A percentile compares a stretch with the other conserved stretches of the same genome.
phyloP scores from a whole-genome alignment of 164 flowering plant species.

The Brasenia schreberi region DNA sequence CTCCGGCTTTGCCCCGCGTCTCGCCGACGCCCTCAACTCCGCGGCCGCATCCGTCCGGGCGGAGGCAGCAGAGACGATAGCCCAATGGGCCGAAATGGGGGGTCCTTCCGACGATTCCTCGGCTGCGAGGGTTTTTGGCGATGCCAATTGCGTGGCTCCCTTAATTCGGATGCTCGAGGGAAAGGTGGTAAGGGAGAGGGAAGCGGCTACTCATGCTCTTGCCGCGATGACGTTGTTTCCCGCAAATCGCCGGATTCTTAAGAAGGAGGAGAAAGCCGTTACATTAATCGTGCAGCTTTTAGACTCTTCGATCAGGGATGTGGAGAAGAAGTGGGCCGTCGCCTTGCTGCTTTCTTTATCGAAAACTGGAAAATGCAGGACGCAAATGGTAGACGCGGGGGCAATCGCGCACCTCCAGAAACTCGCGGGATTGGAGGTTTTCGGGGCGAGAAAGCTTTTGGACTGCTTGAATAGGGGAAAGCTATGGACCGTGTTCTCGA shows the following conservation, averaged over 20 bases:
- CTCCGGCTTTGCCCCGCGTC: conserved; percentile 39
- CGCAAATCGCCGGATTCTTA: conserved; percentile 47
- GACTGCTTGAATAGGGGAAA: conserved; percentile 55
- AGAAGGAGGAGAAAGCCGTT: conserved; percentile 61
- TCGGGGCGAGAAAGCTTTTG: conserved; percentile 69
- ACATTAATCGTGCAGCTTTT: conserved; percentile 46
- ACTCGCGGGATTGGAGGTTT: conserved; percentile 59
- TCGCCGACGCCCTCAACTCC: conserved; percentile 30
- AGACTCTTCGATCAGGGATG: conserved; percentile 40
- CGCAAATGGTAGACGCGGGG: conserved; percentile 64
- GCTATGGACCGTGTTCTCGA: conserved; percentile 69
- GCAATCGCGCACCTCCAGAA: conserved; percentile 53
- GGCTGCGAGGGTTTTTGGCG: conserved; percentile 60
- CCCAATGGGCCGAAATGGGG: conserved; percentile 32
- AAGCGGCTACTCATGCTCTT: conserved; percentile 55
- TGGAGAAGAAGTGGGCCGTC: conserved; percentile 60
- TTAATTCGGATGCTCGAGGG: conserved; percentile 68
- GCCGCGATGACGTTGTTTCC: conserved; percentile 31
- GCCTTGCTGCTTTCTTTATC: conserved; percentile 33
- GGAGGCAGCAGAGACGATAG: conserved; percentile 48
- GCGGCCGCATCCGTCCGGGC: conserved; percentile 44
- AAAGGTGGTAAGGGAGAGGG: conserved; percentile 65
- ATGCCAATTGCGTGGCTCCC: conserved; percentile 42
- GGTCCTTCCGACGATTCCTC: conserved; percentile 8
- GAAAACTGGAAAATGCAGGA: conserved; percentile 53